Percentiles rank a stretch among this genome's conserved stretches.
phyloP scores from a whole-genome alignment of 306 rosid species.

The Potentilla sterilis region DNA sequence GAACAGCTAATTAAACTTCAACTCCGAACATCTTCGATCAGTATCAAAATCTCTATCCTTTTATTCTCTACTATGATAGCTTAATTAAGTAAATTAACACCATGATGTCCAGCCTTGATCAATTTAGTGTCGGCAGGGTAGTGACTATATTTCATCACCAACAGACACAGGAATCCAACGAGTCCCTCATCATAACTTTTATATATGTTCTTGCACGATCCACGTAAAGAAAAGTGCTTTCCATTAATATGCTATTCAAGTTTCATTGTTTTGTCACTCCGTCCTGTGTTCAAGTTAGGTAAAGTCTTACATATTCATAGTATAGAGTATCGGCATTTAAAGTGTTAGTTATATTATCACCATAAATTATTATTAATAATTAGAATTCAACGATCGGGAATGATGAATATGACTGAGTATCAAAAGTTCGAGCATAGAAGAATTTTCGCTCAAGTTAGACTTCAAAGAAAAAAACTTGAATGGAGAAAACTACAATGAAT shows the following conservation, averaged over 20 bases:
- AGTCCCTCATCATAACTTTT: neutral
- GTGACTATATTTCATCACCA: neutral
- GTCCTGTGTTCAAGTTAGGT: too few species aligned
- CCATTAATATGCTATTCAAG: neutral
- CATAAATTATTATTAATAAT: too few species aligned
- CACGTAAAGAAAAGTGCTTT: neutral
- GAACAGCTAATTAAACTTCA: neutral
- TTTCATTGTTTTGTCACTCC: too few species aligned
- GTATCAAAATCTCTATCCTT: neutral
- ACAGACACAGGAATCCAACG: neutral
- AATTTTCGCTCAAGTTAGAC: too few species aligned
- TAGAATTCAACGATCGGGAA: too few species aligned
- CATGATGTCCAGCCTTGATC: neutral
- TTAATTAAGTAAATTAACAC: neutral
- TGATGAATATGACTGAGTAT: too few species aligned
- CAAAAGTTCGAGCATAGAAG: too few species aligned
- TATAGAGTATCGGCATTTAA: too few species aligned
- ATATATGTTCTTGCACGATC: neutral
- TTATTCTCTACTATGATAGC: neutral
- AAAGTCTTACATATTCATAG: too few species aligned
- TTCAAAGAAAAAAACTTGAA: too few species aligned
- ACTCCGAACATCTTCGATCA: neutral
- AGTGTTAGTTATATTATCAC: too few species aligned
- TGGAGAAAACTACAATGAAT: too few species aligned
- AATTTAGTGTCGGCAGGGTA: slow-evolving; percentile 1